Percentiles rank a stretch among this genome's conserved stretches.
Conservation (phyloP, 768 basidiomycete species). For the Mycena galopus region DNA sequence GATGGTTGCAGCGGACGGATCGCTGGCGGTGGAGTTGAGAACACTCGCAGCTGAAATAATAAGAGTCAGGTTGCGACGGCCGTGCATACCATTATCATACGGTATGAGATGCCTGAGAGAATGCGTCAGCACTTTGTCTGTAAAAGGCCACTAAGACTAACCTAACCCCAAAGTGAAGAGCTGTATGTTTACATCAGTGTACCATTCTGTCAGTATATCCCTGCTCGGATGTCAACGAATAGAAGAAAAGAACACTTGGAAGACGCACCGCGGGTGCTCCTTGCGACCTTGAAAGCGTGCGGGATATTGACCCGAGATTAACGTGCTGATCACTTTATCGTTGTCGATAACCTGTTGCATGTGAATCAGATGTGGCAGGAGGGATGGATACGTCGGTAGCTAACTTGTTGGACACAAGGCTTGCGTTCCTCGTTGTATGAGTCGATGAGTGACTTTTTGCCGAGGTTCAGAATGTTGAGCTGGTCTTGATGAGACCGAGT, state of each 20-base stretch:
- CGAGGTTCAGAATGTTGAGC: slow-evolving; percentile 33
- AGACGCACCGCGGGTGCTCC: slow-evolving; percentile 34
- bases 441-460: slow-evolving; percentile 32
- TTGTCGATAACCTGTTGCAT: slow-evolving; percentile 35
- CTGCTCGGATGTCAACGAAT: neutral
- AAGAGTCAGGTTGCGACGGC: neutral
- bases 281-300: slow-evolving; percentile 34
- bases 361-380: too few relatives aligned
- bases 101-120: slow-evolving; percentile 36
- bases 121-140: neutral
- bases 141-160: neutral
- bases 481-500: neutral
- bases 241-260: too few relatives aligned
- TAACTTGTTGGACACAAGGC: slow-evolving; percentile 36
- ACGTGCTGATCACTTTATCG: slow-evolving; percentile 38
- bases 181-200: slow-evolving; percentile 35
- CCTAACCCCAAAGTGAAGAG: slow-evolving; percentile 38
- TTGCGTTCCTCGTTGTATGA: slow-evolving; percentile 36
- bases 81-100: slow-evolving; percentile 5
- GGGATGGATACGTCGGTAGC: neutral
- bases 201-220: slow-evolving; percentile 38
- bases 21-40: slow-evolving; percentile 31
- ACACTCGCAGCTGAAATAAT: slow-evolving; percentile 19
- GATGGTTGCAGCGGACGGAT: slow-evolving; percentile 34
- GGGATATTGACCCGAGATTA: slow-evolving; percentile 39